These are phyloP conservation scores for Candolleomyces efflorescens DNA, from an alignment of 768 basidiomycete species.

Conservation along the genomic window DNA sequence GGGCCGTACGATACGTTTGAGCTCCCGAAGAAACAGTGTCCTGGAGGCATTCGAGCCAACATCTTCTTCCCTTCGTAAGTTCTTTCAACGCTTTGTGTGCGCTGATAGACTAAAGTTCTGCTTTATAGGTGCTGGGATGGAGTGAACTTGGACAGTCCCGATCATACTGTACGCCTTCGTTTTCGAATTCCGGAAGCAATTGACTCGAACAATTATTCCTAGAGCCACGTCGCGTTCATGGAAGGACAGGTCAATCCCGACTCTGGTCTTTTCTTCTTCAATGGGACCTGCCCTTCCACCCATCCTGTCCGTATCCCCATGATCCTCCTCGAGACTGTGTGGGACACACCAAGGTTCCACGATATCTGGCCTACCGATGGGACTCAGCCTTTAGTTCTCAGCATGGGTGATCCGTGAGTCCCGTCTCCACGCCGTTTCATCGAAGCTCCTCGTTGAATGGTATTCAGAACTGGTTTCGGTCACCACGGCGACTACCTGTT, in stretches of 20 bases:
- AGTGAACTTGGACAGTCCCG: constrained; percentile 3
- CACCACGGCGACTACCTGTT: constrained; percentile 9
- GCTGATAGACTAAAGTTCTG: too few relatives aligned
- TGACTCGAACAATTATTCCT: background rate
- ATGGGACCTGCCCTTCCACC: constrained; percentile 4
- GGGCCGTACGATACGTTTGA: constrained; percentile 8
- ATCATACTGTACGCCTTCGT: constrained; percentile 1
- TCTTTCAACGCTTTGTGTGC: background rate
- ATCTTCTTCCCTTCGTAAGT: constrained; percentile 11
- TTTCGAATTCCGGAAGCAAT: background rate
- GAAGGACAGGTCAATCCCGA: background rate
- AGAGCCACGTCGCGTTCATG: constrained; percentile 4
- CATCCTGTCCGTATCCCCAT: constrained; percentile 4
- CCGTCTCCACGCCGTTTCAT: background rate
- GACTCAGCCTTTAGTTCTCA: constrained; percentile 4
- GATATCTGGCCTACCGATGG: constrained; percentile 7
- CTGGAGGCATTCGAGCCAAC: constrained; percentile 7
- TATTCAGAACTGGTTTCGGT: constrained; percentile 5
- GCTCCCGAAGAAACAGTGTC: constrained; percentile 4
- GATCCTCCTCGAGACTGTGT: constrained; percentile 6
- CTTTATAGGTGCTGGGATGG: constrained; percentile 10
- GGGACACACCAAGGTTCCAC: constrained; percentile 8
- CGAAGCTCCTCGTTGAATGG: background rate
- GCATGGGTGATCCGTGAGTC: constrained; percentile 9
- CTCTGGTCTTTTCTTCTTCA: constrained; percentile 6